phyloP scores from a whole-genome alignment of 2,329 filamentous ascomycete genomes.

The Claviceps capensis region DNA sequence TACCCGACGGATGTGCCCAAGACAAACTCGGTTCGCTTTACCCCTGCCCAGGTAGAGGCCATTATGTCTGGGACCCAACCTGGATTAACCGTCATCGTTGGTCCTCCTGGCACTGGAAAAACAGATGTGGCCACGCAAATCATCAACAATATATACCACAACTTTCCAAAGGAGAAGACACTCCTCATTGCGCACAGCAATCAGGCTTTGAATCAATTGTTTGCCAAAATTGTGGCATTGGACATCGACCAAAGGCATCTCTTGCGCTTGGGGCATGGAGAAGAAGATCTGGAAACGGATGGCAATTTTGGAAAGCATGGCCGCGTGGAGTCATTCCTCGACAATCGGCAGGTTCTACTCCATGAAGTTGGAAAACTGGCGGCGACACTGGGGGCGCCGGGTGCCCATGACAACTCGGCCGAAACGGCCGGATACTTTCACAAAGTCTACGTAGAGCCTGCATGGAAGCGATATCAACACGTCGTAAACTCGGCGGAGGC shows the following conservation, averaged over 20 bases:
- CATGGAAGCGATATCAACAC: constrained; percentile 72
- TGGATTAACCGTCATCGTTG: constrained; percentile 84
- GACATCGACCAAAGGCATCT: constrained; percentile 94
- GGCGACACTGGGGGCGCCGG: constrained; percentile 69
- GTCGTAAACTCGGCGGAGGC: constrained; percentile 40
- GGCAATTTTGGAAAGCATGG: constrained; percentile 88
- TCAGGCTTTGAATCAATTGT: constrained; percentile 92
- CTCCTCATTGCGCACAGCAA: constrained; percentile 93
- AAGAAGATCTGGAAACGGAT: constrained; percentile 82
- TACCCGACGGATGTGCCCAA: constrained; percentile 78
- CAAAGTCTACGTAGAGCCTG: constrained; percentile 74
- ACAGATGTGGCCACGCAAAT: constrained; percentile 98
- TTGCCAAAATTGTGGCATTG: constrained; percentile 91
- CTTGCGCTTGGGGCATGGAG: constrained; percentile 81
- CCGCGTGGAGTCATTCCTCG: constrained; percentile 86
- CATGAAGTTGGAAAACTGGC: constrained; percentile 78
- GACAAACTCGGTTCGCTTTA: constrained; percentile 75
- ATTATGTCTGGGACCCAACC: constrained; percentile 90
- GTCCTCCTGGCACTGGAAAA: constrained; percentile 92
- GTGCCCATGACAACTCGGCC: constrained; percentile 89
- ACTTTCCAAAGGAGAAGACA: constrained; percentile 86
- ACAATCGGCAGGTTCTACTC: constrained; percentile 68
- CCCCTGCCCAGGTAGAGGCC: constrained; percentile 78
- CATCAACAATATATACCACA: constrained; percentile 98
- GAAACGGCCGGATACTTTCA: constrained; percentile 98